Conservation (phyloP, 1,284 basidiomycete genomes). For the Moesziomyces parantarcticus region DNA sequence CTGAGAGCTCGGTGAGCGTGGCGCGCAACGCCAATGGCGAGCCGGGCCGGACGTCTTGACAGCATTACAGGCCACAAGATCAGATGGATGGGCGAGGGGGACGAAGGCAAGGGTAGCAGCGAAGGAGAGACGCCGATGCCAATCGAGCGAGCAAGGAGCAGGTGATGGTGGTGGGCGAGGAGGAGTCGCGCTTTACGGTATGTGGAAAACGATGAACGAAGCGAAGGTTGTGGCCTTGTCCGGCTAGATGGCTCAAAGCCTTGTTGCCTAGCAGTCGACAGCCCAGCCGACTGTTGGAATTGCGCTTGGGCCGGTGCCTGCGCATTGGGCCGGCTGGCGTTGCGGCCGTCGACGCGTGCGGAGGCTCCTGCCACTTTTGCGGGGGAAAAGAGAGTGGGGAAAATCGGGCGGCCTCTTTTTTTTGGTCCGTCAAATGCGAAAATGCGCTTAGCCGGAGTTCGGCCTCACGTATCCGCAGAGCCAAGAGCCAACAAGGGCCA, state of each 20-base stretch:
- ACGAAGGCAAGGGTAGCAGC: not conserved
- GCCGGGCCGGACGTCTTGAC: constrained; percentile 5
- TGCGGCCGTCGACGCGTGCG: not conserved
- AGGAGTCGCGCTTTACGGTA: no score
- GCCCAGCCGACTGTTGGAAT: no score
- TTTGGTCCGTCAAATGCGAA: not conserved
- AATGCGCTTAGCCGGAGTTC: not conserved
- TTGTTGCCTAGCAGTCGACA: no score
- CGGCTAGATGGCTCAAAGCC: no score
- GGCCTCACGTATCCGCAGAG: no score
- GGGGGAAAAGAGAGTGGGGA: not conserved
- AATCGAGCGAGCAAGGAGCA: not conserved
- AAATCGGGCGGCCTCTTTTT: not conserved
- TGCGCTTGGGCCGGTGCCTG: not conserved
- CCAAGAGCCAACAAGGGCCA: not conserved
- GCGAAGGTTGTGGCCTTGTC: not conserved
- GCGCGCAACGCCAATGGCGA: constrained; percentile 16
- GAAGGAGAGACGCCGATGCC: not conserved
- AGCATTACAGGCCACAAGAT: constrained; percentile 8
- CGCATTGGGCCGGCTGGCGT: not conserved
- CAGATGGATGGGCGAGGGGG: not conserved
- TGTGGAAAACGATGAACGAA: not conserved
- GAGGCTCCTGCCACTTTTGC: not conserved
- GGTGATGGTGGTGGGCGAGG: not conserved
- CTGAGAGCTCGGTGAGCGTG: constrained; percentile 4